Conservation (phyloP, 2,329 filamentous ascomycete species). For the Paecilomyces sp. region DNA sequence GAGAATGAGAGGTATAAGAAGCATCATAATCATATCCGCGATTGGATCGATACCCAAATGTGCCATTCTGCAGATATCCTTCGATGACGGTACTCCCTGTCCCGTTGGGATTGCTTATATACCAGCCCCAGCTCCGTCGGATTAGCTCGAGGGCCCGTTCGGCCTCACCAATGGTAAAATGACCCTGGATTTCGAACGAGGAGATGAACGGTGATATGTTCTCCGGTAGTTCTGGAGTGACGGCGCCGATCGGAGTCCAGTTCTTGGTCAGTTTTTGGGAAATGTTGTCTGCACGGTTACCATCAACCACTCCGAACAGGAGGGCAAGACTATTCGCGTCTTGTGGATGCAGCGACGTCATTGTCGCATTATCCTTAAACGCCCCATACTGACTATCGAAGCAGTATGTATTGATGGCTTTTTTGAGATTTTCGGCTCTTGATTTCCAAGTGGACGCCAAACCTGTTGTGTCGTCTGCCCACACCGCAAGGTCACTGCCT, state of each 20-base stretch:
- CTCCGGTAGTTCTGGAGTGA: slow-evolving; percentile 49
- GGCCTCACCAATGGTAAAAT: slow-evolving; percentile 43
- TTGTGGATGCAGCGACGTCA: slow-evolving; percentile 49
- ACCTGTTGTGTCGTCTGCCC: slow-evolving; percentile 35
- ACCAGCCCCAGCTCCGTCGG: slow-evolving; percentile 54
- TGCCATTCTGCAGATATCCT: slow-evolving; percentile 50
- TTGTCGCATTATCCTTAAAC: slow-evolving; percentile 48
- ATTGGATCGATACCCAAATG: slow-evolving; percentile 50
- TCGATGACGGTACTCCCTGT: slow-evolving; percentile 54
- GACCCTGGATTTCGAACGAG: slow-evolving; percentile 53
- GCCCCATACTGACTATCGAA: slow-evolving; percentile 45
- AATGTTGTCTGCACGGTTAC: slow-evolving; percentile 32
- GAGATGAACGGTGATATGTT: slow-evolving; percentile 55
- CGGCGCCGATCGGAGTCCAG: slow-evolving; percentile 51
- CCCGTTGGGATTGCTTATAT: slow-evolving; percentile 50
- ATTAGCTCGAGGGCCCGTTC: slow-evolving; percentile 50
- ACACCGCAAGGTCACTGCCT: slow-evolving; percentile 45
- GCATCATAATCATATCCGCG: slow-evolving; percentile 46
- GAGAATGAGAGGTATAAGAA: slow-evolving; percentile 35
- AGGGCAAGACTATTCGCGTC: slow-evolving; percentile 54
- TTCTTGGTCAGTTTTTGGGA: slow-evolving; percentile 42
- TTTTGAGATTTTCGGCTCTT: slow-evolving; percentile 35
- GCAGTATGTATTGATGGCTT: slow-evolving; percentile 41
- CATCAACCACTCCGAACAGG: slow-evolving; percentile 39
- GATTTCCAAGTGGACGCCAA: slow-evolving; percentile 35